Evolutionary conservation across 2,329 filamentous ascomycete species (phyloP).

Genomic region (Ascochyta lentis): DNA sequence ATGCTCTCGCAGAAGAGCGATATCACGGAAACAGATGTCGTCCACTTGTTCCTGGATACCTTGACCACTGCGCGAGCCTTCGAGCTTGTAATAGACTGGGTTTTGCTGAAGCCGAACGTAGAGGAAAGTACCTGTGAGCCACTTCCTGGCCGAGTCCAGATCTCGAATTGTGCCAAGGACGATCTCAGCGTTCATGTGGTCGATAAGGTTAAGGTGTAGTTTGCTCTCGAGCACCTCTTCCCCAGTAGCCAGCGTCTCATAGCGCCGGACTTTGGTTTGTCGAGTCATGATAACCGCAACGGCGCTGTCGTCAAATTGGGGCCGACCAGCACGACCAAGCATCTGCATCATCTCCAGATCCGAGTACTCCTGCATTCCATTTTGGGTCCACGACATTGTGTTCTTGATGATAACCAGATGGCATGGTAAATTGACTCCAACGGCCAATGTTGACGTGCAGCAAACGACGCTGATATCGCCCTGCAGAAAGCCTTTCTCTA

Average conservation of each 20-base stretch:
- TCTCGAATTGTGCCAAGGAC: slow-evolving; percentile 75
- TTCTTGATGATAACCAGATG: slow-evolving; percentile 85
- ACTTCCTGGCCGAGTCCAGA: slow-evolving; percentile 69
- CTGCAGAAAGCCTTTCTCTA: slow-evolving; percentile 73
- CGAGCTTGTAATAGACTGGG: slow-evolving; percentile 72
- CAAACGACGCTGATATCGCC: slow-evolving; percentile 82
- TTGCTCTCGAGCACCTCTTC: slow-evolving; percentile 77
- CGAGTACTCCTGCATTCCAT: slow-evolving; percentile 71
- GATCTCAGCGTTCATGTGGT: slow-evolving; percentile 85
- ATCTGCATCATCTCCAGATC: slow-evolving; percentile 91
- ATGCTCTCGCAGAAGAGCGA: slow-evolving; percentile 67
- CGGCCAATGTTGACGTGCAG: slow-evolving; percentile 83
- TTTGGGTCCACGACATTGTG: slow-evolving; percentile 66
- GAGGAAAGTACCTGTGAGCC: slow-evolving; percentile 80
- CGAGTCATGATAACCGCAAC: slow-evolving; percentile 81
- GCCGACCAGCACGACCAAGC: slow-evolving; percentile 82
- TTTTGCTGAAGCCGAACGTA: slow-evolving; percentile 76
- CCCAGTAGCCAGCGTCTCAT: slow-evolving; percentile 76
- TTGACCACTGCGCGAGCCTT: slow-evolving; percentile 57
- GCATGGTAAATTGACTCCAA: slow-evolving; percentile 84
- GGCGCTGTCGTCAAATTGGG: slow-evolving; percentile 80
- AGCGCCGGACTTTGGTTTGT: slow-evolving; percentile 67
- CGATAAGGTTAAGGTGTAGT: slow-evolving; percentile 78
- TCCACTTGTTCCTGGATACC: slow-evolving; percentile 70
- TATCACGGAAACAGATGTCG: slow-evolving; percentile 73